These are phyloP conservation scores for Rhizomucor pusillus DNA, from an alignment of 371 early-diverging fungal genomes.

Conservation along the genomic window DNA sequence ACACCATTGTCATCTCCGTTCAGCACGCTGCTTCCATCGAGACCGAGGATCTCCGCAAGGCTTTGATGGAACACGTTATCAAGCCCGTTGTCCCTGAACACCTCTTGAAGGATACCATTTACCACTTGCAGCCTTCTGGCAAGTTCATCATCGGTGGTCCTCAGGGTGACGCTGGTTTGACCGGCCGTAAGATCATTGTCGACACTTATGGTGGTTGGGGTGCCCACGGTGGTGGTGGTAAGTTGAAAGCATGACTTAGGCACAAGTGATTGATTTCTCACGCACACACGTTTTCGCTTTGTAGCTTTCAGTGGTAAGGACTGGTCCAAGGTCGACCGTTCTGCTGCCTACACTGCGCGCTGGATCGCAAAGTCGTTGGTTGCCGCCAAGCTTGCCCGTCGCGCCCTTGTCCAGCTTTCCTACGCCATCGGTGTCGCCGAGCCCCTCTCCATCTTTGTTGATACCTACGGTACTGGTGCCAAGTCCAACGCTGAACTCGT, in stretches of 20 bases:
- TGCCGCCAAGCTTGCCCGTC: constrained; percentile 90
- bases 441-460: constrained; percentile 97
- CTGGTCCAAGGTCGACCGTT: constrained; percentile 99
- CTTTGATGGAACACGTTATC: constrained; percentile 92
- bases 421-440: constrained; percentile 99
- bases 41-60: constrained; percentile 82
- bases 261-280: too few species aligned
- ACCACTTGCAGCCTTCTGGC: constrained; percentile 99
- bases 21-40: constrained; percentile 94
- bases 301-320: constrained; percentile 99
- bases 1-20: constrained; percentile 98
- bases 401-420: constrained; percentile 96
- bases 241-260: too few species aligned
- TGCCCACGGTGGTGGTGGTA: constrained; percentile 97
- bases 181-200: constrained; percentile 99
- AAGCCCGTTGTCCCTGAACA: constrained; percentile 93
- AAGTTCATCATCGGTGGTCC: constrained; percentile 99
- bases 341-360: constrained; percentile 99
- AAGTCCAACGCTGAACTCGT: constrained; percentile 91
- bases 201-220: constrained; percentile 96
- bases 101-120: constrained; percentile 90
- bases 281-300: too few species aligned
- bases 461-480: constrained; percentile 95
- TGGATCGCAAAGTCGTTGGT: constrained; percentile 99
- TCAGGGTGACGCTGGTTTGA: constrained; percentile 99